Evolutionary conservation across 176 grass and related monocot species (phyloP).

Genomic region (Juncus inflexus): DNA sequence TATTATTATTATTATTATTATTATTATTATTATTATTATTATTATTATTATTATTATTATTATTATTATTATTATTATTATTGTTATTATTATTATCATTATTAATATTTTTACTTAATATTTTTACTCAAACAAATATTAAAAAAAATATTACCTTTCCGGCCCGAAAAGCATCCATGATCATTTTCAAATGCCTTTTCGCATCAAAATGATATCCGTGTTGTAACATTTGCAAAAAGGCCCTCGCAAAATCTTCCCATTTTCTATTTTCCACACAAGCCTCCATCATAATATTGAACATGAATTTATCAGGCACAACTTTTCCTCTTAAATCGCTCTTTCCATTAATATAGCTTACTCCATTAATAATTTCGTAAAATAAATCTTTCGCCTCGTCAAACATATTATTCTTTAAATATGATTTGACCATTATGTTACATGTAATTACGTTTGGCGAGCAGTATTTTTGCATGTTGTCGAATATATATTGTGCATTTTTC

Average conservation of each 20-base stretch:
- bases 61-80: background rate
- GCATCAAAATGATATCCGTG: constrained; percentile 59
- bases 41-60: constrained; percentile 20
- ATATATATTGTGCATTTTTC: constrained; percentile 80
- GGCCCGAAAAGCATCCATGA: constrained; percentile 63
- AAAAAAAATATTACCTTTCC: constrained; percentile 63
- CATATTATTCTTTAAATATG: constrained; percentile 57
- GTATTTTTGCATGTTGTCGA: constrained; percentile 70
- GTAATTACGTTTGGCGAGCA: constrained; percentile 79
- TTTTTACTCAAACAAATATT: too few species aligned
- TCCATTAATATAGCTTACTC: constrained; percentile 33
- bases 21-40: too few species aligned
- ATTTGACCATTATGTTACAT: constrained; percentile 90
- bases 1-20: too few species aligned
- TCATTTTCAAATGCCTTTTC: constrained; percentile 60
- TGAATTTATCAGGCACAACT: constrained; percentile 76
- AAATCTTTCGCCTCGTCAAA: constrained; percentile 69
- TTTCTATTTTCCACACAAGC: constrained; percentile 57
- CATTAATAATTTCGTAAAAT: constrained; percentile 56
- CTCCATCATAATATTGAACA: constrained; percentile 93
- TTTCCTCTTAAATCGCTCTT: constrained; percentile 37
- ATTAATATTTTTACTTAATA: background rate
- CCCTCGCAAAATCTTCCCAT: constrained; percentile 79
- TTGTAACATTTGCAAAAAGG: constrained; percentile 62
- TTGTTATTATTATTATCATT: constrained; percentile 7